Conservation (phyloP, 768 basidiomycete genomes). For the Mycena galopus region DNA sequence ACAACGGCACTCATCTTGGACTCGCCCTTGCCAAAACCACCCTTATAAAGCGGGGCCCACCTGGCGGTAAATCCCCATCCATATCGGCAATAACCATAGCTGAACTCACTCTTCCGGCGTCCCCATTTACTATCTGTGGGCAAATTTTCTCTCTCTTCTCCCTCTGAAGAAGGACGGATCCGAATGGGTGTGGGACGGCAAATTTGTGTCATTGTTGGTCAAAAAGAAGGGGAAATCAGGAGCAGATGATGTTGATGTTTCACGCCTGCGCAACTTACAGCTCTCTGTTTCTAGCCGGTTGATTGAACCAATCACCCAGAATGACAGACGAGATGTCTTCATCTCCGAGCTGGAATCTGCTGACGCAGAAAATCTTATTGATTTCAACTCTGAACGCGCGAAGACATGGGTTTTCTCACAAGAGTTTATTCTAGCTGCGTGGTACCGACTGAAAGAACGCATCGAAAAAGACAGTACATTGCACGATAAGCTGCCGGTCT, state of each 20-base stretch:
- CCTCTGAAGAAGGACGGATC: background rate
- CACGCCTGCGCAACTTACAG: background rate
- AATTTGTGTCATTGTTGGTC: background rate
- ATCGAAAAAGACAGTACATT: too few species aligned
- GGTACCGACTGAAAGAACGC: too few species aligned
- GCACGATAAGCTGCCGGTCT: too few species aligned
- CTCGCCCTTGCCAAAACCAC: slow-evolving; percentile 8
- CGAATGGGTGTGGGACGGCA: slow-evolving; percentile 7
- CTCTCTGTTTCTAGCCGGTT: slow-evolving; percentile 10
- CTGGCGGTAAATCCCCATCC: background rate
- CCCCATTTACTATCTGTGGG: background rate
- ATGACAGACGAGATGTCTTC: too few species aligned
- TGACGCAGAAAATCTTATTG: too few species aligned
- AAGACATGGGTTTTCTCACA: too few species aligned
- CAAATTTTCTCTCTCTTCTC: slow-evolving; percentile 3
- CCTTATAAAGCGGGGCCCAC: background rate
- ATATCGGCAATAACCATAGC: background rate
- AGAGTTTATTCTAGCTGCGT: too few species aligned
- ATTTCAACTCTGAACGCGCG: too few species aligned
- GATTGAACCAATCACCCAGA: too few species aligned
- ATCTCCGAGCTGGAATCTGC: too few species aligned
- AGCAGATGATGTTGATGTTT: background rate
- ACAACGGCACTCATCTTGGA: slow-evolving; percentile 4
- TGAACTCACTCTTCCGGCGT: background rate
- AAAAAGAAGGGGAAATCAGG: background rate